These are phyloP conservation scores for Fagopyrum homotropicum DNA, from an alignment of 148 eudicot species.

Conservation along the genomic window DNA sequence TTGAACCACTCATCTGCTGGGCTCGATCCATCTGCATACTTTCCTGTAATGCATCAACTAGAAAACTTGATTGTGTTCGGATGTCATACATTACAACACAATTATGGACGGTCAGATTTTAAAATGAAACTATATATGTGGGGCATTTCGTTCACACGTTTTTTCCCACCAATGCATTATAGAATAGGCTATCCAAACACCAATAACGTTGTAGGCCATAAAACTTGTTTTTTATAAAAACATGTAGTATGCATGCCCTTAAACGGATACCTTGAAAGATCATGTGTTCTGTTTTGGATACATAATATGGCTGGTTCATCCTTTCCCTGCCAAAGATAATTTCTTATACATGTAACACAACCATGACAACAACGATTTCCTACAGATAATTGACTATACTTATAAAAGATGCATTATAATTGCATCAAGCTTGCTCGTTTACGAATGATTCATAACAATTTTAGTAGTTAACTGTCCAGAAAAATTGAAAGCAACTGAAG, in stretches of 20 bases:
- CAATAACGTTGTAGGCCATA: no score
- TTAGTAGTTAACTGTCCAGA: background rate
- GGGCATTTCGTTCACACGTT: no score
- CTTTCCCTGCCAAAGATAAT: constrained; percentile 14
- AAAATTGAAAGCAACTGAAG: background rate
- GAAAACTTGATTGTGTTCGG: background rate
- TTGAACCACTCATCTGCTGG: constrained; percentile 95
- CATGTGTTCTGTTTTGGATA: constrained; percentile 15
- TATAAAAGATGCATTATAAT: background rate
- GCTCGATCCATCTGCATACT: constrained; percentile 72
- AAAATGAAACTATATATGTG: no score
- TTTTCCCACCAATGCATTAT: no score
- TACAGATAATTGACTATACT: background rate
- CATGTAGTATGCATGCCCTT: no score
- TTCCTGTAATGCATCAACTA: constrained; percentile 45
- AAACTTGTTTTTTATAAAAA: no score
- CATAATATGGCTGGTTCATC: constrained; percentile 12
- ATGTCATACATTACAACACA: no score
- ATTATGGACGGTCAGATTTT: no score
- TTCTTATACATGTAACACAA: background rate
- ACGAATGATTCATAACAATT: no score
- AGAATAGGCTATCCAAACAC: no score
- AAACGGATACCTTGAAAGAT: constrained; percentile 5
- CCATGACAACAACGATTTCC: background rate
- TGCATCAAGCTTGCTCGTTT: no score